Base-by-base conservation (phyloP, 371 early-diverging fungal genomes). In the Sporodiniella umbellata region DNA sequence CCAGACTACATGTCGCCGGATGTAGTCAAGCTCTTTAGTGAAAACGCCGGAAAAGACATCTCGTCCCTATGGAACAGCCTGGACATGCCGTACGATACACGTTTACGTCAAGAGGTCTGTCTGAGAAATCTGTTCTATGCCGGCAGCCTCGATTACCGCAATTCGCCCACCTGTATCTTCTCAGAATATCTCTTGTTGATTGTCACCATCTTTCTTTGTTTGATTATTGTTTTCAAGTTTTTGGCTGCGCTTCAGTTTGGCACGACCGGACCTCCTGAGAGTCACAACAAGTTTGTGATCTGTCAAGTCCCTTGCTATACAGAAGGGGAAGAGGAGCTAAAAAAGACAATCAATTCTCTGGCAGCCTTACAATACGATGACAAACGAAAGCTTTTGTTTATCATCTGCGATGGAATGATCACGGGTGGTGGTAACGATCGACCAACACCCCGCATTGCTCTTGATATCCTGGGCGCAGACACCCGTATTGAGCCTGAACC, bases 291-390 rank as follows among this genome's bases (percentile, higher is more conserved):
- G 51, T 98, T 98, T 57, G 89, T 92, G 31, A 85, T 98, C 33
- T 85, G 85, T 44, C 83, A 85, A 45, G 79, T 85, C 5, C 98
- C 99, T 12, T 99, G 99, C 74, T 99, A 99, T 72, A 96, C 99
- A 8, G 99, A 99, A 70, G 94, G 90, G 35, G 90, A 91, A 52
- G 95, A 94, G 21, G 95, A 96, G 11, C 78, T 99, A 23, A 81
- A 84, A 45, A 80, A 83, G 44, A 98, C 99, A 3, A 82, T 99
- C 28, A 90, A 97, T 56, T 95, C 96, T 14, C 65, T 99, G 11
- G 87, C 95, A 3, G 68, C 72, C 15, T 77, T 94, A 49, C 75
- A 85, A 28, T 99, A 98, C 64, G 93, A 92, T 57, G 96, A 98
- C 75, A 88, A 93, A 48, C 84, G 94, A 47, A 97, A 96, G 70